Base-by-base conservation (phyloP, 202 grass and related monocot species). In the Carex sylvatica region DNA sequence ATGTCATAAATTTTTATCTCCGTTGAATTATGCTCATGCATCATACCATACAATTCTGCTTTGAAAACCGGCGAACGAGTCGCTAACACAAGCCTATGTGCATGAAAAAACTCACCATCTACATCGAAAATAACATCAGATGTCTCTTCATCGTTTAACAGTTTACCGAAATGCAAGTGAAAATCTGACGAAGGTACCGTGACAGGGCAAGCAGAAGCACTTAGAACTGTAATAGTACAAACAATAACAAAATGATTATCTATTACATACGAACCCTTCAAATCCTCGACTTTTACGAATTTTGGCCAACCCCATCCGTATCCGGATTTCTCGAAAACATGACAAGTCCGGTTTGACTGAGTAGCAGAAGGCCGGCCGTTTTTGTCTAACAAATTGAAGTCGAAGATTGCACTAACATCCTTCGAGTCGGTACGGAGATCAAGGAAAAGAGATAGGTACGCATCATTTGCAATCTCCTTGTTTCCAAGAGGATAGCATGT, bases 401-500 rank as follows among this genome's bases (percentile, higher is more conserved):
- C 93, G 74, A 95, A 94, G 61, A 94, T 84, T 2, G 86, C 93
- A 71, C 90, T 88, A 8, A 95, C 93, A 83, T 95, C 93, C 59
- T 90, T 95, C 55, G 88, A 88, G 23, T 95, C 93, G 68, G 86
- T 90, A 66, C 86, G 86, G 61, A 95, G 93, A 15, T 90, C 93
- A 68, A 95, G 89, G 84, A 95, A 95, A 36, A 92, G 83, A 44
- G 93, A 92, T 26, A 95, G 85, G 80, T 95, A 92, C 9, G 74
- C 80, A 30, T 88, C 87, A 56, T 90, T 88, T 81, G 87, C 82
- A 66, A 85, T 85, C 74, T 89, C 87, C 69, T 95, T 98, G 87
- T 95, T 98, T 33, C 95, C 95, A 82, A 91, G 92, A 19, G 95
- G 95, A 60, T 98, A 98, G 80, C 94, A 95, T 89, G 92, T 95